phyloP scores from a whole-genome alignment of 306 rosid species.

The Pterocarpus santalinus region DNA sequence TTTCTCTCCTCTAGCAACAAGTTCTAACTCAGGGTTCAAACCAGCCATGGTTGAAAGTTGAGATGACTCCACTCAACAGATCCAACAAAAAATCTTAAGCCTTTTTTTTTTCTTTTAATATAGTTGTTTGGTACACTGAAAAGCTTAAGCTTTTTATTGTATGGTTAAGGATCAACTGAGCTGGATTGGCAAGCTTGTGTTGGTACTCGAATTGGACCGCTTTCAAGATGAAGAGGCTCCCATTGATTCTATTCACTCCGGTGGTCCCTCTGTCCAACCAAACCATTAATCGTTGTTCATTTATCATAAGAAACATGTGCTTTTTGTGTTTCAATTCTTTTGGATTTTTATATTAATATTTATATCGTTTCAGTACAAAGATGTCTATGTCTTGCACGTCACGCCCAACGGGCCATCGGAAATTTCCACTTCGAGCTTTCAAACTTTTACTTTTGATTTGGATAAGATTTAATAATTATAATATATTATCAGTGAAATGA shows the following conservation, averaged over 20 bases:
- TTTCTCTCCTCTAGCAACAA: neutral
- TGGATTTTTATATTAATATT: neutral
- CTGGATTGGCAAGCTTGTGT: neutral
- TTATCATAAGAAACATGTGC: constrained; percentile 38
- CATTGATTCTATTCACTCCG: constrained; percentile 8
- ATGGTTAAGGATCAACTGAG: constrained; percentile 23
- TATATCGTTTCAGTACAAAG: too few relatives aligned
- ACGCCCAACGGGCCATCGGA: neutral
- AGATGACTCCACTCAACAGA: neutral
- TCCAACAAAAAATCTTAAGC: neutral
- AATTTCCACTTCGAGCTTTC: neutral
- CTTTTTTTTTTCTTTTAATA: too few relatives aligned
- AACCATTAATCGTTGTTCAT: neutral
- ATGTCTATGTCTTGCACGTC: neutral
- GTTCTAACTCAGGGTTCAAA: constrained; percentile 4
- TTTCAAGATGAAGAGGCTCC: constrained; percentile 36
- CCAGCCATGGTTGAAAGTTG: constrained; percentile 41
- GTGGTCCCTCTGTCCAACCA: constrained; percentile 35
- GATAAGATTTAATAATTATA: too few relatives aligned
- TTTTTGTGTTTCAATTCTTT: constrained; percentile 41
- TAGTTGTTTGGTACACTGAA: neutral
- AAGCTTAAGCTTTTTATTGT: neutral
- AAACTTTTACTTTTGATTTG: too few relatives aligned
- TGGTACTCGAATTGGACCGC: neutral
- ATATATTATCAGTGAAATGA: too few relatives aligned